Evolutionary conservation across 768 basidiomycete species (phyloP), one percentile per base, ranked within the genome.

Genomic region (Rhodocollybia butyracea): DNA sequence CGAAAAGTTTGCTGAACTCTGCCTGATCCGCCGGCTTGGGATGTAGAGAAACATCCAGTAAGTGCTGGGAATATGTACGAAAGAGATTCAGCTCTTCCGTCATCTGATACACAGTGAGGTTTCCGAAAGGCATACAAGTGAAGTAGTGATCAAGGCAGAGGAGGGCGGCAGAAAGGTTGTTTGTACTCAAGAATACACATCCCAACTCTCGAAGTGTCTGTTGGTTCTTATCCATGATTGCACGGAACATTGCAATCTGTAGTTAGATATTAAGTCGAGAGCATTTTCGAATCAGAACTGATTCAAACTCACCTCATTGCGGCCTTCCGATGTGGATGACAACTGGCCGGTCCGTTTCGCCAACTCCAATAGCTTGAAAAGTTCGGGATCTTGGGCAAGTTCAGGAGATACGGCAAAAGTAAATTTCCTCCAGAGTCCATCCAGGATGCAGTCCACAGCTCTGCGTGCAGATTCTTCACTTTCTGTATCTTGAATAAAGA

Each of bases 91-190:
- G 64, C n/a, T 64, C 61, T 1, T 56, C 26, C 7, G 67, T 59
- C 4, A 77, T 58, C n/a, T 66, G 65, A 11, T 55, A 38, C 2
- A 68, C 62, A 0, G 56, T 61, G 21, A 66, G 55, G 3, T 62
- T 60, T 10, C 60, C 57, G 17, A 75, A 61, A 3, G 46, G 51
- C 5, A 70, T 68, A 5, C 66, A 19, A 11, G 59, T 51, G 58
- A 77, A 81, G 40, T 67, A 61, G 53, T 76, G 72, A 57, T 81
- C 75, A 11, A 81, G 60, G 50, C 77, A 77, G 3, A 81, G 66
- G 0, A 80, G 58, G 11, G 76, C 74, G 0, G 76, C 71, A 8
- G 70, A 57, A 1, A 36, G 8, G 27, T n/a, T n/a, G n/a, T 64
- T 57, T 24, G 52, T 53, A n/a, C 45, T 17, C 24, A 61, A 51